Evolutionary conservation across 2,329 filamentous ascomycete genomes (phyloP).

Genomic region (Cryphonectria naterciae): DNA sequence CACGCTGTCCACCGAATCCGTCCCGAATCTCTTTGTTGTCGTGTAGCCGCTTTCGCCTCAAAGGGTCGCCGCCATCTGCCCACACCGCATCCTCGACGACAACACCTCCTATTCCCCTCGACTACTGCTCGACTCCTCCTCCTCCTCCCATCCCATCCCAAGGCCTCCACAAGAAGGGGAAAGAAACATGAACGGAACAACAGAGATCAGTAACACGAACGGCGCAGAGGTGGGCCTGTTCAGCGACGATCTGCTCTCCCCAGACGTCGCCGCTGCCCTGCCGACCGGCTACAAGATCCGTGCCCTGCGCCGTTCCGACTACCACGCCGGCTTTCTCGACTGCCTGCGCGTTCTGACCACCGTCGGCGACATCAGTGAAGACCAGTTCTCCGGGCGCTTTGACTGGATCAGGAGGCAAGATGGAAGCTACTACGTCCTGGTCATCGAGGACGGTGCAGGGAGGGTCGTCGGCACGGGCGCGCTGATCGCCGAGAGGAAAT

Average conservation of each 20-base stretch:
- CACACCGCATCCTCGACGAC: background rate
- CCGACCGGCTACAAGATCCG: constrained; percentile 84
- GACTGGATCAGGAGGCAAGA: constrained; percentile 77
- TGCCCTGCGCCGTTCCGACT: constrained; percentile 78
- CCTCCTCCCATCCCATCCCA: background rate
- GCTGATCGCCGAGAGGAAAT: constrained; percentile 91
- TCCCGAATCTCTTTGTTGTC: constrained; percentile 4
- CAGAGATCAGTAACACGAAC: constrained; percentile 23
- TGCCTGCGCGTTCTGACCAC: constrained; percentile 90
- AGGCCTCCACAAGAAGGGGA: background rate
- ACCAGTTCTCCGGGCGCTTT: constrained; percentile 78
- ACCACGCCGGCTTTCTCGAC: constrained; percentile 81
- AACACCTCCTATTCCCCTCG: background rate
- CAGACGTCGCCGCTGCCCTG: constrained; percentile 70
- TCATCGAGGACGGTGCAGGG: constrained; percentile 73
- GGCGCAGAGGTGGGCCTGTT: constrained; percentile 69
- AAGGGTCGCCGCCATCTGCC: background rate
- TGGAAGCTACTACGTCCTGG: constrained; percentile 82
- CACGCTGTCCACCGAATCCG: background rate
- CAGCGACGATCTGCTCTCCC: constrained; percentile 74
- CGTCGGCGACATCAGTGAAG: constrained; percentile 81
- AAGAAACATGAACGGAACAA: constrained; percentile 17
- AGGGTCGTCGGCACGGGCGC: constrained; percentile 88
- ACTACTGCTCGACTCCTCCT: background rate
- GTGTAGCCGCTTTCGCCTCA: background rate